Percentiles rank a stretch among this genome's conserved stretches.
Evolutionary conservation across 495 filamentous ascomycete species (phyloP).

Genomic region (Penicillium atrosanguineum): DNA sequence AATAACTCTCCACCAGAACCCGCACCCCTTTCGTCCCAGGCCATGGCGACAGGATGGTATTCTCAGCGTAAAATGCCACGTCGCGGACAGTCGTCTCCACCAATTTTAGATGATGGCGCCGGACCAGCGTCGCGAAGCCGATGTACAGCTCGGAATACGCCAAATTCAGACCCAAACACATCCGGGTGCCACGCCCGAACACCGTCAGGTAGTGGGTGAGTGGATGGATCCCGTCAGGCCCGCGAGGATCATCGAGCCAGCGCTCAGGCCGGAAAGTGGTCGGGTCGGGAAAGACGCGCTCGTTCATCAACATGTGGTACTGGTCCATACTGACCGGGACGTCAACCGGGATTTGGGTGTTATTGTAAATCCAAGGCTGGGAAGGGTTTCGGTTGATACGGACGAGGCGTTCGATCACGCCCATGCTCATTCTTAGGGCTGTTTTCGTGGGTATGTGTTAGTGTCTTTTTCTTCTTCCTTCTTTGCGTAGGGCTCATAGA

Average conservation of each 20-base stretch:
- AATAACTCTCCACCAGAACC: too few relatives aligned
- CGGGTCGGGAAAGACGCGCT: not conserved
- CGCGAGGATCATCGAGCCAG: not conserved
- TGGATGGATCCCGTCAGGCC: not conserved
- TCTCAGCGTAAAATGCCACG: too few relatives aligned
- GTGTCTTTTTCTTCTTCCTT: too few relatives aligned
- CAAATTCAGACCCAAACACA: constrained; percentile 41
- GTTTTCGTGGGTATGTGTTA: too few relatives aligned
- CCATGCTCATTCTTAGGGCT: too few relatives aligned
- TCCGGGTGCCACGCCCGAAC: constrained; percentile 31
- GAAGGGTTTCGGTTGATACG: too few relatives aligned
- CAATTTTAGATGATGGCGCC: constrained; percentile 29
- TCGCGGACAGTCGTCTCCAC: constrained; percentile 10
- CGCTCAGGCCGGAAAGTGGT: not conserved
- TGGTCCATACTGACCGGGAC: not conserved
- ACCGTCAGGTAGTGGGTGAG: constrained; percentile 11
- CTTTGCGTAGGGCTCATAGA: too few relatives aligned
- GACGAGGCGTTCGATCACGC: too few relatives aligned
- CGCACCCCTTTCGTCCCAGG: too few relatives aligned
- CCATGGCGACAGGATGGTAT: too few relatives aligned
- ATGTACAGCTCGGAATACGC: constrained; percentile 47
- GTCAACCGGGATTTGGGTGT: not conserved
- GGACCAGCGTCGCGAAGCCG: constrained; percentile 42
- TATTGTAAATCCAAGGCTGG: too few relatives aligned
- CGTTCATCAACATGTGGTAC: not conserved